Evolutionary conservation across 2,329 filamentous ascomycete species (phyloP), one percentile per base, ranked within the genome.

Genomic region (Botrytis fragariae): DNA sequence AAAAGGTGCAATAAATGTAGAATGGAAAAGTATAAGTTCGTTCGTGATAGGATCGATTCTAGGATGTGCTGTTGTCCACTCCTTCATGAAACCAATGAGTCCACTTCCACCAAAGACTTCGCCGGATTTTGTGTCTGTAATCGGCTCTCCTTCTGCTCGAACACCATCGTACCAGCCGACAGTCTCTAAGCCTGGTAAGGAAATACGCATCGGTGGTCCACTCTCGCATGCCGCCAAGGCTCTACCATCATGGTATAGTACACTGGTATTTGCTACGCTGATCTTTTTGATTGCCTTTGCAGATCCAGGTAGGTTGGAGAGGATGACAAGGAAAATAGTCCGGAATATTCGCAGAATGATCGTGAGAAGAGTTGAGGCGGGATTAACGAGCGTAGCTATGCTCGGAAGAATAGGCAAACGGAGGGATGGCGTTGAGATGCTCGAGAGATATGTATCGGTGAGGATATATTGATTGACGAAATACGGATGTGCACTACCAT

Each of bases 1-100:
- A 76, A 89, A 93, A 0, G 91, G 91, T 16, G 87, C 85, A 32
- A 87, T 78, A 76, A 92, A 92, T 1, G 88, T 89, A 45, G 88
- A 88, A 77, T 93, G 91, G 76, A 91, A 92, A 0, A 91, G 83
- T 8, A 93, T 84, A 80, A 93, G 84, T 79, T 93, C 90, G 59
- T 88, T 88, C 0, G 90, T 91, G 0, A 81, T 77, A 0, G 87
- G 88, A 76, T 93, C 91, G 68, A 93, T 86, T 75, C 89, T 88
- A 10, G 91, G 91, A 79, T 92, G 90, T 32, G 88, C 89, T 2
- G 91, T 93, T 0, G 90, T 91, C 90, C 90, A 92, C 79, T 92
- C 90, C 75, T 86, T 88, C 87, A 92, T 89, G 78, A 88, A 92
- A 54, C 86, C 85, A 37, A 90, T 79, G 3, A 87, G 75, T 0